These are phyloP conservation scores for Exophiala lecanii-corni DNA, from an alignment of 2,329 filamentous ascomycete genomes.

Conservation along the genomic window DNA sequence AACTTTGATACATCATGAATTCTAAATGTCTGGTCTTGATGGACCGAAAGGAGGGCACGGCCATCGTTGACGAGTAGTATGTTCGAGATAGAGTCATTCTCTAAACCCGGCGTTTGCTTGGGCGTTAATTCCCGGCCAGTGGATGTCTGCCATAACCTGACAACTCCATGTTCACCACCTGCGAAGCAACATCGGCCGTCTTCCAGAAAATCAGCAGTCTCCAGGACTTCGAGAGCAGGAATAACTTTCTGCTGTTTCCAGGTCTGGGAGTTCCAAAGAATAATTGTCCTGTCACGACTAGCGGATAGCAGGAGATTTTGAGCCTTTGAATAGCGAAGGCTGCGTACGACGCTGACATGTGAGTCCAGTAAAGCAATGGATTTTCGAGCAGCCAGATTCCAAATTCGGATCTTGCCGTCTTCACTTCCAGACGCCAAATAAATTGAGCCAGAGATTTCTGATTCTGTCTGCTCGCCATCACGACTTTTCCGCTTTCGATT, in stretches of 20 bases:
- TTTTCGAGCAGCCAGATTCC: conserved; percentile 81
- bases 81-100: conserved; percentile 65
- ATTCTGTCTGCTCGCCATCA: conserved; percentile 43
- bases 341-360: conserved; percentile 91
- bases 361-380: conserved; percentile 76
- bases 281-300: conserved; percentile 88
- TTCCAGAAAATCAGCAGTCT: conserved; percentile 74
- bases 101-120: conserved; percentile 59
- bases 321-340: conserved; percentile 71
- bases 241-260: conserved; percentile 81
- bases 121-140: conserved; percentile 73
- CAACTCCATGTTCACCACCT: conserved; percentile 74
- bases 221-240: conserved; percentile 78
- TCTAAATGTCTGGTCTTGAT: conserved; percentile 82
- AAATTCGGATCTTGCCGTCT: conserved; percentile 86
- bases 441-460: conserved; percentile 43
- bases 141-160: conserved; percentile 78
- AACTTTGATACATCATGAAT: conserved; percentile 59
- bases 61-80: conserved; percentile 54
- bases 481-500: conserved; percentile 34
- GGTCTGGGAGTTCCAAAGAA: conserved; percentile 79
- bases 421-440: conserved; percentile 86
- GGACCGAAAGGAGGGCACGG: conserved; percentile 65
- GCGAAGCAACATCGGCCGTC: conserved; percentile 71
- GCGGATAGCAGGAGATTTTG: conserved; percentile 76